These are phyloP conservation scores for Farysia itapuensis DNA, from an alignment of 1,284 basidiomycete species.

Conservation along the genomic window DNA sequence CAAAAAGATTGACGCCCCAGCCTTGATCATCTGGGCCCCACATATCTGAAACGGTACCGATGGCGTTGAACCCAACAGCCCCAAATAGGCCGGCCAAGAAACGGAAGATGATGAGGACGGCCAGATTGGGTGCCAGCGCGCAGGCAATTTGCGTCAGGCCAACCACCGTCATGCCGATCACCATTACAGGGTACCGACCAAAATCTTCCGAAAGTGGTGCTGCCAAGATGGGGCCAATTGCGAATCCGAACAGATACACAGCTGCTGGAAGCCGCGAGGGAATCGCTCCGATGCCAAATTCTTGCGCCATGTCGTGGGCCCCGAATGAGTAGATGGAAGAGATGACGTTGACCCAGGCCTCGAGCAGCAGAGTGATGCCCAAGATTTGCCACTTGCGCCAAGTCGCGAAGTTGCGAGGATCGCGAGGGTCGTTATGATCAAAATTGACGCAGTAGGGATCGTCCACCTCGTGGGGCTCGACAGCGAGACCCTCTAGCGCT, in stretches of 20 bases:
- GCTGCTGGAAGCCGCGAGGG: constrained; percentile 26
- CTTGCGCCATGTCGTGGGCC: constrained; percentile 11
- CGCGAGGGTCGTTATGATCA: constrained; percentile 18
- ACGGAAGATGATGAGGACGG: constrained; percentile 36
- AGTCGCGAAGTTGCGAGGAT: constrained; percentile 20
- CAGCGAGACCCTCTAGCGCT: too few species aligned
- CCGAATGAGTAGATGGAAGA: constrained; percentile 38
- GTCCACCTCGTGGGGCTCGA: too few species aligned
- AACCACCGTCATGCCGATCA: constrained; percentile 15
- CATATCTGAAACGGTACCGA: constrained; percentile 44
- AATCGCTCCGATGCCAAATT: constrained; percentile 20
- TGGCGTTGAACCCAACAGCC: constrained; percentile 43
- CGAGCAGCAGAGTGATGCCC: constrained; percentile 16
- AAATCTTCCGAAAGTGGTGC: constrained; percentile 48
- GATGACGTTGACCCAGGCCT: constrained; percentile 36
- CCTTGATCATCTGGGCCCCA: constrained; percentile 45
- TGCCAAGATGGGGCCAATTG: constrained; percentile 22
- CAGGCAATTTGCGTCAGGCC: constrained; percentile 31
- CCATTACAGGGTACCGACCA: constrained; percentile 34
- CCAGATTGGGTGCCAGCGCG: constrained; percentile 37
- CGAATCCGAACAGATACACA: constrained; percentile 46
- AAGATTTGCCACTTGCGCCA: constrained; percentile 32
- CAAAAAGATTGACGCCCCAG: constrained; percentile 48
- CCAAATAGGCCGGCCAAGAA: constrained; percentile 46
- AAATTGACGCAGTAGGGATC: constrained; percentile 8